Evolutionary conservation across 2,329 filamentous ascomycete genomes (phyloP).

Genomic region (Colletotrichum sp.): DNA sequence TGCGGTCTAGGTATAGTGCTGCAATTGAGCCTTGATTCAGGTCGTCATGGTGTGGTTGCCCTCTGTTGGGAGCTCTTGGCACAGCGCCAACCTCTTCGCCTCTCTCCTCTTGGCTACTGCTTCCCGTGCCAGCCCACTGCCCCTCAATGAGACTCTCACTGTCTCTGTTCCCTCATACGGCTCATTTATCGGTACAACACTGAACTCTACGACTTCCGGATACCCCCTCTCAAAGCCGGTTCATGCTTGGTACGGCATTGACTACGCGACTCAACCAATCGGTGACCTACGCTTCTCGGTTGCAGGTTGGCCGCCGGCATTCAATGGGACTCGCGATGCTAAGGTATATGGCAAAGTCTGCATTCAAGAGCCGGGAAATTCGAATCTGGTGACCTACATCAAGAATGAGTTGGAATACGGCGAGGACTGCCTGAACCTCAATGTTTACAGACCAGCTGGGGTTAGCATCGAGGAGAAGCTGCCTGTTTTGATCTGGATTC

Average conservation of each 20-base stretch:
- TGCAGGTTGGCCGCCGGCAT: not conserved
- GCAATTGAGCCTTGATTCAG: not conserved
- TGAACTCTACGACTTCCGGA: not conserved
- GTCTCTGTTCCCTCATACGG: not conserved
- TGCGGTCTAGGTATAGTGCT: not conserved
- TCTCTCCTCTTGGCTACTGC: not conserved
- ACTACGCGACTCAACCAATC: not conserved
- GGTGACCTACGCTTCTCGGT: not conserved
- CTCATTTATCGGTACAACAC: not conserved
- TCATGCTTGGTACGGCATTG: constrained; percentile 2
- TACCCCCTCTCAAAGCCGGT: not conserved
- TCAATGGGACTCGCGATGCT: not conserved
- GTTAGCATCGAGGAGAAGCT: constrained; percentile 8
- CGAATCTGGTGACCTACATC: not conserved
- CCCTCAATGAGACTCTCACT: not conserved
- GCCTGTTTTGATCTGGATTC: constrained; percentile 21
- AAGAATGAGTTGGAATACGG: not conserved
- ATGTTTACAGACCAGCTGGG: constrained; percentile 8
- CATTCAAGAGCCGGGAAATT: constrained; percentile 2
- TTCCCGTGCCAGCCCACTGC: not conserved
- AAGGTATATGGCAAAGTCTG: not conserved
- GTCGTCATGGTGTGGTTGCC: not conserved
- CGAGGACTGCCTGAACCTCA: constrained; percentile 16
- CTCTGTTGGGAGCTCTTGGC: not conserved
- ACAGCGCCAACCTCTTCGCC: not conserved